Percentiles rank a stretch among this genome's conserved stretches.
Conservation (phyloP, 805 yeast genomes). For the Limtongia smithiae region DNA sequence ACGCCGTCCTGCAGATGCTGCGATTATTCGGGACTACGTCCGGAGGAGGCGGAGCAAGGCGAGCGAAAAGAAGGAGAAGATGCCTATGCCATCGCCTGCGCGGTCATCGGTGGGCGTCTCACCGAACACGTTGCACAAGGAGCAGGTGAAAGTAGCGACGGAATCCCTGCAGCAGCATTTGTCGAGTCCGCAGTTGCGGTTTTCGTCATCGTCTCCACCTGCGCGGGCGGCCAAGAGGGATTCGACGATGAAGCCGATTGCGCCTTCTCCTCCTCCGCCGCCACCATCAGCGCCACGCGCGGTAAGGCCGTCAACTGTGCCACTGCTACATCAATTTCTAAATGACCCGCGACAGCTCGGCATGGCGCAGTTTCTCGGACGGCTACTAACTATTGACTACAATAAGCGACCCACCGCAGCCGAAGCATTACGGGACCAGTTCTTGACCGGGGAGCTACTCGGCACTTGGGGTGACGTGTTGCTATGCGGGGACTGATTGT, state of each 20-base stretch:
- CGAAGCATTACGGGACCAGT: conserved; percentile 19
- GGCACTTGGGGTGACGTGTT: conserved; percentile 25
- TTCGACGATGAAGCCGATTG: too few relatives aligned
- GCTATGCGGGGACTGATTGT: too few relatives aligned
- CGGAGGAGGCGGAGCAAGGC: background rate
- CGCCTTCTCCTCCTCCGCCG: too few relatives aligned
- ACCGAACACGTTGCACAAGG: too few relatives aligned
- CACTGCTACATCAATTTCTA: conserved; percentile 1
- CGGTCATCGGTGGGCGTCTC: too few relatives aligned
- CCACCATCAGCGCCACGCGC: background rate
- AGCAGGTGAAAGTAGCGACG: too few relatives aligned
- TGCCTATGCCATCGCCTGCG: too few relatives aligned
- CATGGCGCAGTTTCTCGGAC: conserved; percentile 6
- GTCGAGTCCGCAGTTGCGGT: conserved; percentile 2
- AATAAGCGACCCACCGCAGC: conserved; percentile 13
- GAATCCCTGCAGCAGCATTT: background rate
- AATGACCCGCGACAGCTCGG: conserved; percentile 15
- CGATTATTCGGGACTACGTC: conserved; percentile 1
- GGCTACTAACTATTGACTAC: conserved; percentile 15
- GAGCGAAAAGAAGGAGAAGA: too few relatives aligned
- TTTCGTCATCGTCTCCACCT: background rate
- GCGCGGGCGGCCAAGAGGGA: background rate
- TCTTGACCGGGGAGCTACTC: conserved; percentile 17
- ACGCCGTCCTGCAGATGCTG: background rate
- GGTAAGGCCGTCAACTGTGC: background rate